Base-by-base conservation (phyloP, 768 basidiomycete genomes). In the Boletus tomentosulus region DNA sequence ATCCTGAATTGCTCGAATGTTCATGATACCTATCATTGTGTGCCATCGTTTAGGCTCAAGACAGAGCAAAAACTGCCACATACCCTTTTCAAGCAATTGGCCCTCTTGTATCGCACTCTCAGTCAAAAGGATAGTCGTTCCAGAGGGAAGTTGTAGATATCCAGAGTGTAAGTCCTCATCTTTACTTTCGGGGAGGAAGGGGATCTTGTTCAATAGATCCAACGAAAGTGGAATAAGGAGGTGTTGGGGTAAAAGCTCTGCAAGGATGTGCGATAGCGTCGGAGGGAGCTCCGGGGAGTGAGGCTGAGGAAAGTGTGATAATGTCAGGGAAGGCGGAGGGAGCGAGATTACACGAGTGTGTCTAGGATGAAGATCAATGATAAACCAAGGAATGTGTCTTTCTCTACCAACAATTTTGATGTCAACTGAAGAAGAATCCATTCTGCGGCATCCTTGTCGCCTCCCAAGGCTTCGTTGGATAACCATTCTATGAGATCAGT, bases 141-240 rank as follows among this genome's bases (percentile, higher is more conserved):
- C 84, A 12, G 71, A 69, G 2, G 90, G 84, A 13, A 90, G 76
- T 62, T 93, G 90, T 27, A 93, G 73, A 57, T 78, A 78, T 3
- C 91, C 90, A 2, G 86, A 81, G 56, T 86, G 83, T 5, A 93
- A 71, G 59, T 91, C 88, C 46, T 89, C 79, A 54, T 84, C 82
- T 45, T 82, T 84, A 59, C 78, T 78, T 62, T 86, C 83, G 0
- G 89, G 90, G 31, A 68, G 69, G 62, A 88, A 91, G 1, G 68
- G 61, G 0, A 67, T 73, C 24, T 71, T 73, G 63, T 92, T 92
- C 46, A 92, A 66, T 6, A 74, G 65, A 28, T 80, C 73, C 15
- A 91, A 72, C 7, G 88, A 84, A 15, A 92, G 76, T 0, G 84
- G 81, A 6, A 90, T 65, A 1, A 71, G 72, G 3, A 76, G 69